Conservation (phyloP, 2,329 filamentous ascomycete species). For the Aureobasidium sp. region DNA sequence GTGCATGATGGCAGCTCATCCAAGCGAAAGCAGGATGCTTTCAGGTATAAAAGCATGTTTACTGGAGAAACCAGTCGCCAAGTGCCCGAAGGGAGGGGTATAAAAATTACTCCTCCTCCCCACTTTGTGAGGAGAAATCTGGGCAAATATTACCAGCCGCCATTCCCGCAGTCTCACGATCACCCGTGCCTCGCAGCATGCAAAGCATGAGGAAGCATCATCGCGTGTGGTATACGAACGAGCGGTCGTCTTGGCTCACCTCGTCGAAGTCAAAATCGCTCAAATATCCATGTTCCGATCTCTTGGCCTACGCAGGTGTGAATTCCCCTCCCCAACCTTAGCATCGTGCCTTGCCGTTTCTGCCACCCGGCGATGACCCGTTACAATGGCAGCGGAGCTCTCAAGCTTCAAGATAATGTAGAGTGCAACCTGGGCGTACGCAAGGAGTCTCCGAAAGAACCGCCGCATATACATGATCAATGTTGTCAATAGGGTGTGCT, state of each 20-base stretch:
- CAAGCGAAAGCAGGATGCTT: background rate
- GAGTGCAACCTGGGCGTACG: background rate
- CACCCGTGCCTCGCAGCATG: background rate
- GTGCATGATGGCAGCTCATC: no score
- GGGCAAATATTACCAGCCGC: no score
- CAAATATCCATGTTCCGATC: background rate
- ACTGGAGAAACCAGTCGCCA: background rate
- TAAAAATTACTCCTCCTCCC: background rate
- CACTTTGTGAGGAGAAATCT: background rate
- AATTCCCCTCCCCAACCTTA: background rate
- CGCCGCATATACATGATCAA: conserved; percentile 3
- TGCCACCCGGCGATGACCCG: background rate
- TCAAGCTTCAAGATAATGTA: background rate
- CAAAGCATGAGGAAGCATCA: background rate
- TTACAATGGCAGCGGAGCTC: background rate
- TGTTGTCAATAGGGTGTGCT: background rate
- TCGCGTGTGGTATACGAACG: background rate
- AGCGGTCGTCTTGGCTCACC: background rate
- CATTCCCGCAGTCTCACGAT: background rate
- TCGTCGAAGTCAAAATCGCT: background rate
- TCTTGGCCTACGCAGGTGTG: conserved; percentile 8
- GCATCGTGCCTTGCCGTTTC: background rate
- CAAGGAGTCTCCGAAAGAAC: background rate
- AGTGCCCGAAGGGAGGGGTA: background rate
- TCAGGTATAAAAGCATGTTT: background rate